Conservation (phyloP, 1,284 basidiomycete species). For the Ustilago sp. region DNA sequence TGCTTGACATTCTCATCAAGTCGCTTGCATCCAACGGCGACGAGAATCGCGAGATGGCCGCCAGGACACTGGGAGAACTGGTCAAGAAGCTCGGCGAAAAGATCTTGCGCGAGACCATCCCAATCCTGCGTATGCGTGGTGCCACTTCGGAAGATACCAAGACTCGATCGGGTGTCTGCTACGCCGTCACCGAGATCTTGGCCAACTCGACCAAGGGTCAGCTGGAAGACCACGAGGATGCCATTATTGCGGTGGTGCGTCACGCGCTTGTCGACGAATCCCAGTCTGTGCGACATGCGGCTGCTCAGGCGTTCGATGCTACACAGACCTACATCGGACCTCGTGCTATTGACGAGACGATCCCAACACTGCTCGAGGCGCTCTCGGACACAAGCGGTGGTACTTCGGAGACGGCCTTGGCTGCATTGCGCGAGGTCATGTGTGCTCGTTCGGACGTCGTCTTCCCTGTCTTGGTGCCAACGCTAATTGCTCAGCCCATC, state of each 20-base stretch:
- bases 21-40: conserved; percentile 80
- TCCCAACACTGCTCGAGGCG: conserved; percentile 92
- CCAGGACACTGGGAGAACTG: conserved; percentile 75
- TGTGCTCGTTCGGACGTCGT: conserved; percentile 75
- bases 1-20: conserved; percentile 75
- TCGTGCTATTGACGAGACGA: conserved; percentile 94
- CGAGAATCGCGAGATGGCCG: conserved; percentile 88
- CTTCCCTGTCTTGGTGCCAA: conserved; percentile 97
- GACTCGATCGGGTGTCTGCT: conserved; percentile 87
- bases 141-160: conserved; percentile 77
- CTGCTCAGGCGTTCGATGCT: conserved; percentile 92
- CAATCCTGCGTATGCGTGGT: conserved; percentile 78
- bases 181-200: conserved; percentile 89
- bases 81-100: conserved; percentile 97
- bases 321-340: conserved; percentile 89
- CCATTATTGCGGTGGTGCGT: conserved; percentile 82
- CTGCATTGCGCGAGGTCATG: conserved; percentile 85
- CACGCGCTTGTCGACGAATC: conserved; percentile 89
- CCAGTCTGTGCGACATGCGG: conserved; percentile 86
- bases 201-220: conserved; percentile 85
- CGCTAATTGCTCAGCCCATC: conserved; percentile 89
- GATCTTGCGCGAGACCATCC: conserved; percentile 85
- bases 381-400: conserved; percentile 74
- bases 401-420: conserved; percentile 90
- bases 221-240: conserved; percentile 88